These are phyloP conservation scores for Phytophthora chlamydospora DNA, from an alignment of 352 stramenopile genomes.

Conservation along the genomic window DNA sequence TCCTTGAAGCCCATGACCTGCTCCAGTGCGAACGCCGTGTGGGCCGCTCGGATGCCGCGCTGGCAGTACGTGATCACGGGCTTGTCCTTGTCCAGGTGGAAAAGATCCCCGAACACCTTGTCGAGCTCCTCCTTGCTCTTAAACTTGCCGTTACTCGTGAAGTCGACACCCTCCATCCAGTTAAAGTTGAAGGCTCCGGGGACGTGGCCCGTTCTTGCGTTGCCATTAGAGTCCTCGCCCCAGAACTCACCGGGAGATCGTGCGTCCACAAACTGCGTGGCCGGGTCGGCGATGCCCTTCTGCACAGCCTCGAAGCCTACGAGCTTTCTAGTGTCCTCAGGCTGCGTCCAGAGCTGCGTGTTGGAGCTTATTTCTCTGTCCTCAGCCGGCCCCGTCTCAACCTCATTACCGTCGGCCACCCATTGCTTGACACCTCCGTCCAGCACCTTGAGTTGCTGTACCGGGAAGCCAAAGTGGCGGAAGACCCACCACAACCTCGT, in stretches of 20 bases:
- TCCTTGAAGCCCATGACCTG: slow-evolving; percentile 52
- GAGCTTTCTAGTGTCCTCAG: slow-evolving; percentile 27
- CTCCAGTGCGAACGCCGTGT: slow-evolving; percentile 74
- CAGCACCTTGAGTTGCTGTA: slow-evolving; percentile 79
- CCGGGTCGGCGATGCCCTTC: slow-evolving; percentile 34
- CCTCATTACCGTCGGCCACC: slow-evolving; percentile 49
- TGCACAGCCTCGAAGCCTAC: slow-evolving; percentile 39
- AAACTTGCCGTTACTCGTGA: slow-evolving; percentile 55
- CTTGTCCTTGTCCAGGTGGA: slow-evolving; percentile 48
- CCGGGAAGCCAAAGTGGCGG: slow-evolving; percentile 73
- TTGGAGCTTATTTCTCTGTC: slow-evolving; percentile 2
- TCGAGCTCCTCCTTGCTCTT: slow-evolving; percentile 66
- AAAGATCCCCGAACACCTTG: slow-evolving; percentile 42
- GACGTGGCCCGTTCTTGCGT: slow-evolving; percentile 56
- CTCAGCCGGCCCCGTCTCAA: slow-evolving; percentile 40
- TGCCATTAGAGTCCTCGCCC: slow-evolving; percentile 35
- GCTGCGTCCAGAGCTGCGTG: slow-evolving; percentile 19
- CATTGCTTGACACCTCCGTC: slow-evolving; percentile 78
- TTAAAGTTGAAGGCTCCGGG: slow-evolving; percentile 78
- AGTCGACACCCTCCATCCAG: slow-evolving; percentile 67
- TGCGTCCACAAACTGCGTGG: slow-evolving; percentile 42
- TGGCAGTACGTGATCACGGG: slow-evolving; percentile 82
- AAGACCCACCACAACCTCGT: slow-evolving; percentile 85
- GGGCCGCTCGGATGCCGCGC: slow-evolving; percentile 66
- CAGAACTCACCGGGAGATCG: slow-evolving; percentile 40